Evolutionary conservation across 352 stramenopile species (phyloP).

Genomic region (Pythium chondricola): DNA sequence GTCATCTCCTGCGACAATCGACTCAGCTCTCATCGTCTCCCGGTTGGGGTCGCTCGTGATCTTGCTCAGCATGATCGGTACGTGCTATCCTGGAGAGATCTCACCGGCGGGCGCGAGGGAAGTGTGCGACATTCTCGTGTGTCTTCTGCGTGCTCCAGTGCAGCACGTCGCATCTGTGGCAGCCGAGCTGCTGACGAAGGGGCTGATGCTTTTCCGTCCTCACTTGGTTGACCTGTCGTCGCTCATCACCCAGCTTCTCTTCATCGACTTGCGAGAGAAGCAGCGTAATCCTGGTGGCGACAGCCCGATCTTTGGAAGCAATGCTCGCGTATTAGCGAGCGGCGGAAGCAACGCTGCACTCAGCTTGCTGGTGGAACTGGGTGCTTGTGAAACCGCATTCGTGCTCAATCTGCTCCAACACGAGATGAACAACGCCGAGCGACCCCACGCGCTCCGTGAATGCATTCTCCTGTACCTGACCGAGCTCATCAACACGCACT

Average conservation of each 20-base stretch:
- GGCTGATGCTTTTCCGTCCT: constrained; percentile 76
- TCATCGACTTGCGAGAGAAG: constrained; percentile 76
- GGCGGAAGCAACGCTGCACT: constrained; percentile 66
- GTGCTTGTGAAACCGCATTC: constrained; percentile 71
- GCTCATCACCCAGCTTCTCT: constrained; percentile 58
- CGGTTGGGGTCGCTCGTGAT: constrained; percentile 70
- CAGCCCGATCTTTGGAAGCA: constrained; percentile 35
- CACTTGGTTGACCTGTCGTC: constrained; percentile 78
- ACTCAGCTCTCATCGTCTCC: constrained; percentile 40
- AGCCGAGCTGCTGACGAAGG: constrained; percentile 74
- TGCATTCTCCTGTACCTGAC: constrained; percentile 74
- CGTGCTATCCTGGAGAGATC: constrained; percentile 78
- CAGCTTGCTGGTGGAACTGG: constrained; percentile 71
- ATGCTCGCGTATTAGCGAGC: constrained; percentile 35
- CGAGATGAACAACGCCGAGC: constrained; percentile 78
- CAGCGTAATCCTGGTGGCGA: constrained; percentile 30
- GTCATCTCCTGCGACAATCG: constrained; percentile 9
- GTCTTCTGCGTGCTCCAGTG: constrained; percentile 42
- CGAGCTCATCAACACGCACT: constrained; percentile 79
- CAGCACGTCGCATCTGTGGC: constrained; percentile 60
- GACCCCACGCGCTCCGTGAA: constrained; percentile 58
- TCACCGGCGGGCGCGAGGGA: constrained; percentile 64
- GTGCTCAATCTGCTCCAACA: constrained; percentile 70
- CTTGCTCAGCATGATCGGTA: constrained; percentile 81
- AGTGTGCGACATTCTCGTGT: constrained; percentile 77